Base-by-base conservation (phyloP, 805 yeast genomes). In the Kluyveromyces wickerhamii region DNA sequence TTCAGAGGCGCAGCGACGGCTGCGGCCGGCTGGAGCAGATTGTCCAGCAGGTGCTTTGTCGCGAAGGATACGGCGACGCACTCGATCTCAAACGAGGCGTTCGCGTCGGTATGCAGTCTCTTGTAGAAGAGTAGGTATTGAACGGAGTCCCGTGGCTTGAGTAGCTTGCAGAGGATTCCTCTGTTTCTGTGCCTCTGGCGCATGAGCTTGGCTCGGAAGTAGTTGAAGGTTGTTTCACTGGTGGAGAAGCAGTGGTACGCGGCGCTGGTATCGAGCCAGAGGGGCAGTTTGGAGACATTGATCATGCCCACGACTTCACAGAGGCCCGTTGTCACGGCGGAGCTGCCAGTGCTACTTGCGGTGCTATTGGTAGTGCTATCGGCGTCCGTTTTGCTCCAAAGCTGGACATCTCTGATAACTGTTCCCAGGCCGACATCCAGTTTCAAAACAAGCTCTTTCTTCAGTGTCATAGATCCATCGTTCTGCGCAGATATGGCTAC, bases 221-320 rank as follows among this genome's bases (percentile, higher is more conserved):
- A 56, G 4, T 54, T 40, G 35, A 38, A 21, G 6, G 59, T 44
- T 8, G 55, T 52, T 4, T 43, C 30, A 29, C 58, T 53, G 4
- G 38, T 31, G 2, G 57, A 54, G 31, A 37, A 49, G 36, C 59
- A 54, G 9, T 34, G 28, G 25, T 38, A 35, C 7, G 13, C 21
- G 12, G 24, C 39, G 3, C 32, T 27, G 14, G 27, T n/a, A 8
- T 35, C 21, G 7, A 46, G 38, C 61, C 61, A 56, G n/a, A 52
- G 18, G 1, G 61, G 61, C 22, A 54, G 26, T 26, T 39, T 48
- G 5, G 31, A 17, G 10, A 50, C 10, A 30, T 45, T 49, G 7
- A 54, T 15, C 23, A 31, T 29, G 2, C 32, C 36, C n/a, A 36
- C 23, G n/a, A 39, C 37, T 17, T 24, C 29, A 4, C 27, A 16